Evolutionary conservation across 768 basidiomycete genomes (phyloP), one percentile per base, ranked within the genome.

Genomic region (Dictyophora rubrovolvata): DNA sequence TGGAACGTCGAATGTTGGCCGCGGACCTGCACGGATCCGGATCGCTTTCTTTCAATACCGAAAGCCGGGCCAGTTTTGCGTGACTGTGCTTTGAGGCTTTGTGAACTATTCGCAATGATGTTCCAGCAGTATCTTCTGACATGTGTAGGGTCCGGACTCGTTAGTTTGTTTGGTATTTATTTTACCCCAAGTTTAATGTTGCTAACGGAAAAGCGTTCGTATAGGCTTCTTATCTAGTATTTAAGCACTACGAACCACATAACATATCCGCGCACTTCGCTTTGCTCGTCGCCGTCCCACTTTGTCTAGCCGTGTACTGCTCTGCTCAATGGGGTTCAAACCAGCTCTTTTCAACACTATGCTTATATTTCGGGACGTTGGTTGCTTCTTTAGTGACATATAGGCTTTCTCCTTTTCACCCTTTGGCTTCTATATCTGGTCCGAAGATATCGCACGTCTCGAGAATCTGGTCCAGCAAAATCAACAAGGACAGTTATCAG

Each of bases 351-450:
- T 42, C n/a, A n/a, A 42, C 42, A 14, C 12, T 42, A 12, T 12
- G 11, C 10, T n/a, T 42, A 37, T 37, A 42, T n/a, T 42, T 42
- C 12, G 42, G 42, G n/a, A 42, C 42, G 42, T n/a, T 55, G 1
- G 18, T 18, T 9, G 9, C 42, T 20, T 49, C 56, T 17, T 66
- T 65, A 4, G 55, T 68, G 20, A 28, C 60, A 10, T 81, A 82
- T 64, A 77, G 80, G 20, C 60, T 81, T 7, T 80, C 79, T 6
- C 78, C 79, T 1, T 75, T 74, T 67, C 81, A 83, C 65, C 79
- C 80, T 3, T 70, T 82, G 5, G 75, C 77, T n/a, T 64, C 69
- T 49, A 79, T 76, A 62, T 79, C 79, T 22, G 81, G 80, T n/a
- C 81, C 80, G 1, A 12, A 74, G 0, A 54, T 75, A 4, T 71